Evolutionary conservation across 179 eudicot genomes (phyloP), one percentile per base, ranked within the genome.

Genomic region (Sideroxylon spinosum): DNA sequence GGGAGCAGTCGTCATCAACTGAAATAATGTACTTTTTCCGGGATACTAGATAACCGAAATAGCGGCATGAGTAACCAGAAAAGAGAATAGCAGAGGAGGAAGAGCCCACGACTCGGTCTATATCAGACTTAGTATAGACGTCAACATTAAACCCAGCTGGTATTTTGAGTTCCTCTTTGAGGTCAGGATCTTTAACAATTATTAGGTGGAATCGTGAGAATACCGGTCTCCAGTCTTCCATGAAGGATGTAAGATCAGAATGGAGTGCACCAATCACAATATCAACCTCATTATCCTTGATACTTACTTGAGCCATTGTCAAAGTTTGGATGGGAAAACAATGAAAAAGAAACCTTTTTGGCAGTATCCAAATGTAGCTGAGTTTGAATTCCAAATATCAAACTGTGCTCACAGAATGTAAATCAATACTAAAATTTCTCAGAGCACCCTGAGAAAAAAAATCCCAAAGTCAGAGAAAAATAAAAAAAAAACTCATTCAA

Each of bases 61-160:
- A 92, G 19, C 99, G 91, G 82, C 98, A 95, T 7, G 96, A 86
- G 80, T 91, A 94, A 66, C 99, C 99, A 64, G 94, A 88, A 78
- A 92, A 94, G 81, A 89, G 88, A 79, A 82, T 76, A 65, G 87
- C 64, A 52, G 83, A 68, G 64, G 89, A 61, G 32, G 88, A 81
- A 14, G 91, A 53, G 32, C 97, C 91, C 22, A 82, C 87, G 28
- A 81, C 59, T 76, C 81, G 80, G 77, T 88, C 90, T 70, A 92
- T 94, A 61, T 92, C 98, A 53, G 90, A 72, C 85, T 90, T 91
- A 5, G 91, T 82, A 76, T 88, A 89, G 78, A 89, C 71, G 72
- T 86, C 78, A 32, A 88, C 57, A 75, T 90, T 63, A 75, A 95
- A 95, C 29, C 96, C 96, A 22, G 78, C 86, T 13, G 96, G 90